Conservation (phyloP, 2,329 filamentous ascomycete genomes). For the Plectosphaerella cucumerina region DNA sequence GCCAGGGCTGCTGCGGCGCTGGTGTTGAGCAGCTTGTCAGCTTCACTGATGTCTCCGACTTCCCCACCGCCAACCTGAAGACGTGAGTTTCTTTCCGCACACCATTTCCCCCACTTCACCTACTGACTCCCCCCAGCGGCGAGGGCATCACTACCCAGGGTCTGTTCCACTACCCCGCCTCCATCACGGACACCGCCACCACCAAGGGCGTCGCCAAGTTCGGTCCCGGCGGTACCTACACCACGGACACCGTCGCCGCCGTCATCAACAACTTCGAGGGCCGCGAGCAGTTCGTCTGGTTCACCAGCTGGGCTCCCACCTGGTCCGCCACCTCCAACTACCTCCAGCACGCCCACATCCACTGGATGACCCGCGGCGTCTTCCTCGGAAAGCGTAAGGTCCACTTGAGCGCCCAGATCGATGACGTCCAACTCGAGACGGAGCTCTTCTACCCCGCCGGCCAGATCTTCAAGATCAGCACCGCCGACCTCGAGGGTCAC, state of each 20-base stretch:
- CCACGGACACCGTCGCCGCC: constrained; percentile 41
- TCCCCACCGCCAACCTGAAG: constrained; percentile 50
- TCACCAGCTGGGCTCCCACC: constrained; percentile 44
- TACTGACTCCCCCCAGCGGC: constrained; percentile 17
- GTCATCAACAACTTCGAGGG: constrained; percentile 56
- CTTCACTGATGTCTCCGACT: constrained; percentile 48
- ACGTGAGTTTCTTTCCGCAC: constrained; percentile 18
- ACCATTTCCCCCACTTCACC: not conserved
- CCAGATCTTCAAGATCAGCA: constrained; percentile 42
- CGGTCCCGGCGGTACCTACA: constrained; percentile 34
- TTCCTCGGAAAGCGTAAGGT: constrained; percentile 51
- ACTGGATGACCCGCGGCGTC: constrained; percentile 57
- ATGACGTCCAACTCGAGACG: constrained; percentile 56
- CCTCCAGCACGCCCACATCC: constrained; percentile 59
- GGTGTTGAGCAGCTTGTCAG: constrained; percentile 47
- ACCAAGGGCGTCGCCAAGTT: constrained; percentile 52
- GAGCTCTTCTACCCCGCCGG: constrained; percentile 43
- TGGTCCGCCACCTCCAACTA: constrained; percentile 49
- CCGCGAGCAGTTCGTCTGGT: constrained; percentile 60
- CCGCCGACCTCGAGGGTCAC: constrained; percentile 41
- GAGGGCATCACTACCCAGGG: constrained; percentile 44
- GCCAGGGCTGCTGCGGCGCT: constrained; percentile 38
- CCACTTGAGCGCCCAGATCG: constrained; percentile 53
- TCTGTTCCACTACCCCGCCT: constrained; percentile 57
- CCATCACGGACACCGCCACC: constrained; percentile 46